A percentile compares a stretch with the other conserved stretches of the same genome.
Evolutionary conservation across 148 eudicot species (phyloP).

Genomic region (Polygonum aviculare): DNA sequence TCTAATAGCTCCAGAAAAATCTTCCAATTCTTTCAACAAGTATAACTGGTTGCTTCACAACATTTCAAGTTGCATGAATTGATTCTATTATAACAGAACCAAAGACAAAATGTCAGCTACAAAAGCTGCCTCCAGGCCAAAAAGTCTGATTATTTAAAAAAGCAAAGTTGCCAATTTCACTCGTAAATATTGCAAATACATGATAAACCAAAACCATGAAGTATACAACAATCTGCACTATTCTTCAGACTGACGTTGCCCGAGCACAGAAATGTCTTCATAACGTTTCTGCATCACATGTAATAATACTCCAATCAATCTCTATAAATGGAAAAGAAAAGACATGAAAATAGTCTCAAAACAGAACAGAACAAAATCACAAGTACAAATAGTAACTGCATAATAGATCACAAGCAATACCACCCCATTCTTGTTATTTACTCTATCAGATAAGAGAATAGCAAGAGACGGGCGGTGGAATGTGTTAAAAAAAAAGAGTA

Average conservation of each 20-base stretch:
- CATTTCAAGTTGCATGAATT: not conserved
- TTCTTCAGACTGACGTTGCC: slow-evolving; percentile 14
- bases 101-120: slow-evolving; percentile 2
- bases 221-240: not conserved
- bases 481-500: too few relatives aligned
- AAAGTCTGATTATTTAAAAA: not conserved
- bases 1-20: too few relatives aligned
- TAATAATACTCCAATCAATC: too few relatives aligned
- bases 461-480: not conserved
- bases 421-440: not conserved
- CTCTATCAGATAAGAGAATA: not conserved
- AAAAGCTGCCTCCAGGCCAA: not conserved
- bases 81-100: not conserved
- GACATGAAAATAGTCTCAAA: not conserved
- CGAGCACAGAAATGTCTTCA: slow-evolving; percentile 18
- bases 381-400: not conserved
- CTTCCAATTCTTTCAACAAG: not conserved
- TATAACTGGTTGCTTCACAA: not conserved
- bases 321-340: not conserved
- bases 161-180: not conserved
- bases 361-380: not conserved
- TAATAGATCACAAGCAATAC: not conserved
- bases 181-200: not conserved
- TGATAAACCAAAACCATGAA: not conserved
- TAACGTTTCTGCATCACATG: slow-evolving; percentile 15